phyloP scores from a whole-genome alignment of 306 rosid species.

The Fragaria ananassa region DNA sequence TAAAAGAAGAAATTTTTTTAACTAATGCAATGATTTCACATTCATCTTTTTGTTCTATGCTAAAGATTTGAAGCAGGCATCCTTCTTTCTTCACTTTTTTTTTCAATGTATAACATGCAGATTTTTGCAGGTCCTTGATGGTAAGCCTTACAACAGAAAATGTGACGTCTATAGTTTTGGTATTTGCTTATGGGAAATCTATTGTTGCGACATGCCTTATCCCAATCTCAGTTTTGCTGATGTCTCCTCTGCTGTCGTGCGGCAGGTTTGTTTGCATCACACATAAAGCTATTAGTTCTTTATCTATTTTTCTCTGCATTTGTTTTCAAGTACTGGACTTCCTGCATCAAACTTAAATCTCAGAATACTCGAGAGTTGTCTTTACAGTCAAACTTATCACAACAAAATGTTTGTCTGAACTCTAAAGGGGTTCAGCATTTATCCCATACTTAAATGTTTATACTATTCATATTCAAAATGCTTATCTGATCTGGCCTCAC shows the following conservation, averaged over 20 bases:
- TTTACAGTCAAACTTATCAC: neutral
- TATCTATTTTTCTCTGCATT: neutral
- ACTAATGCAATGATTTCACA: neutral
- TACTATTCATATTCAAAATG: neutral
- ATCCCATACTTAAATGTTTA: neutral
- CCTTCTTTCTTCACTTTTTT: neutral
- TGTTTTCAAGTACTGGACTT: neutral
- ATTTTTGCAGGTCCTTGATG: slow-evolving; percentile 69
- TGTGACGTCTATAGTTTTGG: slow-evolving; percentile 90
- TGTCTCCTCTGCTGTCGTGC: slow-evolving; percentile 68
- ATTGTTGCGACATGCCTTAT: slow-evolving; percentile 91
- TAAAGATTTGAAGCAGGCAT: neutral
- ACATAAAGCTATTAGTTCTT: neutral
- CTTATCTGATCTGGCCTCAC: neutral
- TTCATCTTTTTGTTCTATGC: neutral
- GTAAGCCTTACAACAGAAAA: slow-evolving; percentile 85
- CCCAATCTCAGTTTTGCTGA: slow-evolving; percentile 74
- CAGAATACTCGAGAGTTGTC: neutral
- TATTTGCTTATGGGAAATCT: slow-evolving; percentile 91
- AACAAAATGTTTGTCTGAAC: neutral
- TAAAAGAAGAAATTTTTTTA: neutral
- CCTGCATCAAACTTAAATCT: neutral
- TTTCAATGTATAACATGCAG: neutral
- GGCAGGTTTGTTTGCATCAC: slow-evolving; percentile 46
- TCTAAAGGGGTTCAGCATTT: neutral